Evolutionary conservation across 192 early-diverging fungal species (phyloP).

Genomic region (Chytriomyces sp.): DNA sequence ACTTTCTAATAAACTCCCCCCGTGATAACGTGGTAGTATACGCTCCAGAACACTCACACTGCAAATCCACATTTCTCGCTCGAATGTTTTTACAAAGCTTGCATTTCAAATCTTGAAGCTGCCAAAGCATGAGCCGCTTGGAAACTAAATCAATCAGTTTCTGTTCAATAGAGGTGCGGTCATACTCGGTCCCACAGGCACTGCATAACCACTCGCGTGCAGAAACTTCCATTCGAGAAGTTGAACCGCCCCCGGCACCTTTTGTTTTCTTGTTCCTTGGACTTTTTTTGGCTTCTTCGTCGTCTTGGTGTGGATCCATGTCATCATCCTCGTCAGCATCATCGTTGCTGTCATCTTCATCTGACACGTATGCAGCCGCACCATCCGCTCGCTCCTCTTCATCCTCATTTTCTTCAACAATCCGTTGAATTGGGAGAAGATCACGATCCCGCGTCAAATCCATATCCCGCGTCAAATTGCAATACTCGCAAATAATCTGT

Average conservation of each 20-base stretch:
- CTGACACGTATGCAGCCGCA: background rate
- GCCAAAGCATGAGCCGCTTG: slow-evolving; percentile 71
- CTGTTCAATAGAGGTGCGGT: slow-evolving; percentile 79
- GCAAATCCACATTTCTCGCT: slow-evolving; percentile 72
- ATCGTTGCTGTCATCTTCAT: slow-evolving; percentile 32
- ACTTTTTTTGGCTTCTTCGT: no score
- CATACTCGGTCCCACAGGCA: slow-evolving; percentile 81
- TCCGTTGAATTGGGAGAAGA: slow-evolving; percentile 54
- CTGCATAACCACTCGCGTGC: slow-evolving; percentile 71
- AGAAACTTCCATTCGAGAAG: background rate
- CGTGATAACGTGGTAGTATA: slow-evolving; percentile 58
- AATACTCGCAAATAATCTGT: slow-evolving; percentile 87
- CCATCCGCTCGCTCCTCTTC: background rate
- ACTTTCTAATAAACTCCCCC: slow-evolving; percentile 59
- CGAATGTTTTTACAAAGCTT: slow-evolving; percentile 80
- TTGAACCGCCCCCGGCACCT: background rate
- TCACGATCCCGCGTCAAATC: slow-evolving; percentile 88
- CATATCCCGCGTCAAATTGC: slow-evolving; percentile 82
- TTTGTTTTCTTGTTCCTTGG: no score
- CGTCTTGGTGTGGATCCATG: background rate
- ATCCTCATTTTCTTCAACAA: background rate
- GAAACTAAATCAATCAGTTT: slow-evolving; percentile 78
- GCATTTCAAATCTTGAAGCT: slow-evolving; percentile 89
- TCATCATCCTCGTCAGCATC: slow-evolving; percentile 13
- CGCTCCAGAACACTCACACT: slow-evolving; percentile 77